Evolutionary conservation across 192 early-diverging fungal species (phyloP).

Genomic region (Entomortierella parvispora): DNA sequence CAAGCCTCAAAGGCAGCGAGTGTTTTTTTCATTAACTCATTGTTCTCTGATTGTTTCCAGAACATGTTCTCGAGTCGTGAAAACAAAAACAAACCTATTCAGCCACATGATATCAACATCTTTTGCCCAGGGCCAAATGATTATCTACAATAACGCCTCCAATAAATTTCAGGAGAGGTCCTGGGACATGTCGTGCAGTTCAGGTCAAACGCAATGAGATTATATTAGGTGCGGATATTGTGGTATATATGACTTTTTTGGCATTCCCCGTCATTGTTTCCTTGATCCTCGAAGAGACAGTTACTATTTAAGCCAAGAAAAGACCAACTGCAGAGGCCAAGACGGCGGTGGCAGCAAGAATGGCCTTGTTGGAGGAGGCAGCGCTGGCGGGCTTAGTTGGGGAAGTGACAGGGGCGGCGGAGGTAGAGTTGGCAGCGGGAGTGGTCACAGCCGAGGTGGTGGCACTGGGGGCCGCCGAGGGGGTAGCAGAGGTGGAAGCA

Average conservation of each 20-base stretch:
- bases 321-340: constrained; percentile 14
- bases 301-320: constrained; percentile 10
- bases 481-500: background rate
- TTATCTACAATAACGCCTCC: constrained; percentile 30
- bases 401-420: background rate
- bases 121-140: constrained; percentile 53
- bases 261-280: no score
- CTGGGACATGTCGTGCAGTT: background rate
- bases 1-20: no score
- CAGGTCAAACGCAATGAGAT: background rate
- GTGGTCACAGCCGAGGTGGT: background rate
- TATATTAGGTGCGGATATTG: no score
- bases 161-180: background rate
- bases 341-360: constrained; percentile 16
- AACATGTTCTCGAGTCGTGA: constrained; percentile 56
- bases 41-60: constrained; percentile 20
- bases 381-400: constrained; percentile 2
- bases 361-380: constrained; percentile 3
- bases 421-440: background rate
- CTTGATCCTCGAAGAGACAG: background rate
- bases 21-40: no score
- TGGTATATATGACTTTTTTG: no score
- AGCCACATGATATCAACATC: constrained; percentile 46
- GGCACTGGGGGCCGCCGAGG: background rate
- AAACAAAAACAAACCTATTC: constrained; percentile 44